Base-by-base conservation (phyloP, 495 filamentous ascomycete genomes). In the Xylaria curta region DNA sequence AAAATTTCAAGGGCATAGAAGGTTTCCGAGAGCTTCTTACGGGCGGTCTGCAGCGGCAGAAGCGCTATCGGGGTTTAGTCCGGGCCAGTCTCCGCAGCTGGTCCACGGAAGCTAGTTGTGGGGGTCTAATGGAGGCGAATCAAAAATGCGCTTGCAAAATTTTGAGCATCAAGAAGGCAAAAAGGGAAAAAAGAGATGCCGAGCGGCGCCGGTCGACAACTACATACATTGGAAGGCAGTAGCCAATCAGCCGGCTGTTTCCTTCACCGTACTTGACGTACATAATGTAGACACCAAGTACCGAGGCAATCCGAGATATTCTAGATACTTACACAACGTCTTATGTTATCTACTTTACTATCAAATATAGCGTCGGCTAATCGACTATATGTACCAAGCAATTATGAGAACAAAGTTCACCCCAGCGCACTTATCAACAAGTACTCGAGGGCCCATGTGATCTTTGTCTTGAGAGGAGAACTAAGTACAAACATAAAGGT, bases 11-110 rank as follows among this genome's bases (percentile, higher is more conserved):
- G 60, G 54, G 66, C 72, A 38, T 68, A 73, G 74, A 78, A 79
- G 72, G 70, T 75, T 78, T 76, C 75, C 71, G 76, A 74, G 76
- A 78, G 77, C 76, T 79, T 79, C 77, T 71, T 59, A 73, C 44
- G 72, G 77, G 77, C 77, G 76, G 79, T 78, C 68, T 65, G 68
- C 61, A 49, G 71, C 72, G 76, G 76, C 78, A 80, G 70, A 72
- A 72, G 8, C 0, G 33, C 56, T 63, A 63, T 62, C 47, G 46
- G 12, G 21, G 42, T 21, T 26, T 51, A 24, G 54, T 17, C 2
- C 8, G 33, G 65, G 54, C 28, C 17, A 72, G 31, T 68, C 19
- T 59, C 66, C 66, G 47, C 66, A 68, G 66, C 15, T 38, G 62
- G 28, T 12, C 56, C 56, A 38, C 56, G 47, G 44, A 19, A 19